Conservation (phyloP, 2,329 filamentous ascomycete genomes). For the Penicillium hesseltinei region DNA sequence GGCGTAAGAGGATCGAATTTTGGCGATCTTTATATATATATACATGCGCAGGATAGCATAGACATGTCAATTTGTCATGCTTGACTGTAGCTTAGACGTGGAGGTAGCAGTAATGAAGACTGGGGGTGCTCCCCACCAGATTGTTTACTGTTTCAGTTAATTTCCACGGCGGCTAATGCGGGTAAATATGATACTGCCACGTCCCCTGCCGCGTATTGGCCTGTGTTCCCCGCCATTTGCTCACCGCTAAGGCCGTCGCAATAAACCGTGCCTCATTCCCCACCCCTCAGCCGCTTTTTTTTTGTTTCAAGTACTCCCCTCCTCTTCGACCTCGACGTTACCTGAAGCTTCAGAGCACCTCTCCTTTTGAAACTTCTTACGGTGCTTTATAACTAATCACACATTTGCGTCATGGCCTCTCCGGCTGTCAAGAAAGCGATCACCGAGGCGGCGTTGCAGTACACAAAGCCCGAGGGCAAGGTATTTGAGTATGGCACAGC, state of each 20-base stretch:
- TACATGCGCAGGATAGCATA: background rate
- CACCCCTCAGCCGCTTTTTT: constrained; percentile 23
- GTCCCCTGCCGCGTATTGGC: background rate
- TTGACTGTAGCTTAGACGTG: background rate
- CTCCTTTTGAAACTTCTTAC: background rate
- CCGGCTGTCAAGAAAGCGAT: constrained; percentile 46
- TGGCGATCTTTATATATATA: background rate
- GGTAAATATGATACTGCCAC: constrained; percentile 17
- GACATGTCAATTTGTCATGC: background rate
- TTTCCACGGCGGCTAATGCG: constrained; percentile 13
- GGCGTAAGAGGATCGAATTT: constrained; percentile 43
- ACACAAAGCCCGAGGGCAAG: constrained; percentile 50
- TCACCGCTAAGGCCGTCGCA: constrained; percentile 29
- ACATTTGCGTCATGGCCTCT: constrained; percentile 41
- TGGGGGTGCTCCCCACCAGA: background rate
- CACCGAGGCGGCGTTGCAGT: constrained; percentile 48
- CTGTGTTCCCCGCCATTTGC: constrained; percentile 17
- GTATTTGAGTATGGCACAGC: constrained; percentile 61
- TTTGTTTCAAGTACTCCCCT: constrained; percentile 17
- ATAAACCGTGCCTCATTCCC: constrained; percentile 24
- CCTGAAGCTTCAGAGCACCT: background rate
- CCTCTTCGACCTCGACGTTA: constrained; percentile 3
- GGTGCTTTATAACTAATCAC: background rate
- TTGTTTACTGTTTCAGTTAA: constrained; percentile 3
- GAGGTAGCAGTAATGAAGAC: constrained; percentile 3